Percentiles rank a stretch among this genome's conserved stretches.
Evolutionary conservation across 345 rosid species (phyloP).

Genomic region (Luvunga scandens): DNA sequence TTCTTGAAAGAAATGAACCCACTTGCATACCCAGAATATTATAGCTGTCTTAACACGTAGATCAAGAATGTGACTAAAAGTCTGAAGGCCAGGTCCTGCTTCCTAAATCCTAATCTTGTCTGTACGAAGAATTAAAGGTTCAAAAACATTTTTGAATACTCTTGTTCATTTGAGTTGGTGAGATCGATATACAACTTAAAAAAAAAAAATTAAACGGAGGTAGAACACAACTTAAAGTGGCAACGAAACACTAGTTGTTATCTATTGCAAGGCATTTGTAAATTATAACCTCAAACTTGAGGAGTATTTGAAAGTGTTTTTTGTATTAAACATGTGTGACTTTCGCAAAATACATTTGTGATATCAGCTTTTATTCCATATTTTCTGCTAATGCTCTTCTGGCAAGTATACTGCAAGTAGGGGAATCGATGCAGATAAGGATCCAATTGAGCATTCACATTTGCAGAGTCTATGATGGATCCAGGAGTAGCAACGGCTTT

Average conservation of each 20-base stretch:
- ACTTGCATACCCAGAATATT: not conserved
- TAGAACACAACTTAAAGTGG: too few relatives aligned
- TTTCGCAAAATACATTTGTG: too few relatives aligned
- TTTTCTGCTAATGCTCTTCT: not conserved
- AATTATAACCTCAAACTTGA: too few relatives aligned
- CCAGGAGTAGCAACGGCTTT: not conserved
- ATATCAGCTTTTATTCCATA: not conserved
- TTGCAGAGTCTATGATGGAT: not conserved
- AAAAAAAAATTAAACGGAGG: too few relatives aligned
- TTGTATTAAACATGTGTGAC: not conserved
- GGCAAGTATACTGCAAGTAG: not conserved
- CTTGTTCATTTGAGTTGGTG: too few relatives aligned
- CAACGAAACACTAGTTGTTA: too few relatives aligned
- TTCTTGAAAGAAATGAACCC: constrained; percentile 4
- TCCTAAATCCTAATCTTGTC: not conserved
- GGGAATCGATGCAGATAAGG: not conserved
- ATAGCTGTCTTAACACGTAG: not conserved
- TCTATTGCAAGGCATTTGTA: too few relatives aligned
- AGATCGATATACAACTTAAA: too few relatives aligned
- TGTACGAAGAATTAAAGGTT: not conserved
- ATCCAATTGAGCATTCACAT: not conserved
- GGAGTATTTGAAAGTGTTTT: too few relatives aligned
- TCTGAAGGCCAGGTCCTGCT: not conserved
- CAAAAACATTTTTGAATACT: not conserved
- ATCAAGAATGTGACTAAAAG: not conserved